Evolutionary conservation across 2,329 filamentous ascomycete species (phyloP).

Genomic region (Atkinsonella texensis): DNA sequence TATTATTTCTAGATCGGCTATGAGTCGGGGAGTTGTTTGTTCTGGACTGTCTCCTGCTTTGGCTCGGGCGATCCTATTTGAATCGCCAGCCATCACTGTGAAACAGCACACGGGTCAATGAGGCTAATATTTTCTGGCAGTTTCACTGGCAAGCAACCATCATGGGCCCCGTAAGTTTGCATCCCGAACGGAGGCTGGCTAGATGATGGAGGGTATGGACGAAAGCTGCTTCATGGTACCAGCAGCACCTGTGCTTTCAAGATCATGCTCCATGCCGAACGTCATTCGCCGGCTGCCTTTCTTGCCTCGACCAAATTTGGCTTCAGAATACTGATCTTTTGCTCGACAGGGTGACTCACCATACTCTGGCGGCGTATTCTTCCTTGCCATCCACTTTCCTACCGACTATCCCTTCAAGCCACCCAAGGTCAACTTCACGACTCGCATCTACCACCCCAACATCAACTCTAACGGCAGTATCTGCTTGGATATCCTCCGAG

Average conservation of each 20-base stretch:
- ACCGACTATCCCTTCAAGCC: conserved; percentile 99
- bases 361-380: conserved; percentile 97
- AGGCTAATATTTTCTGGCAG: conserved; percentile 35
- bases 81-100: too few relatives aligned
- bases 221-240: neutral
- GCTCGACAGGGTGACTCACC: conserved; percentile 73
- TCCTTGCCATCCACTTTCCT: conserved; percentile 96
- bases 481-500: conserved; percentile 93
- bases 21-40: neutral
- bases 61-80: neutral
- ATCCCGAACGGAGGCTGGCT: conserved; percentile 2
- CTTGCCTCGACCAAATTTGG: neutral
- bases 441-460: conserved; percentile 98
- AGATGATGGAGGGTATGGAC: neutral
- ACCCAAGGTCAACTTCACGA: conserved; percentile 99
- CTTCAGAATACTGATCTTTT: conserved; percentile 14
- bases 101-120: neutral
- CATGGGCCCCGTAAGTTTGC: conserved; percentile 82
- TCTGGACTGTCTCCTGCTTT: neutral
- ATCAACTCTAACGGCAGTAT: conserved; percentile 99
- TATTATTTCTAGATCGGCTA: neutral
- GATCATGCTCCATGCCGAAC: neutral
- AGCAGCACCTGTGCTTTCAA: neutral
- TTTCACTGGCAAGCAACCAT: conserved; percentile 99
- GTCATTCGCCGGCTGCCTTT: neutral